Conservation (phyloP, 1,284 basidiomycete genomes). For the Malassezia vespertilionis region DNA sequence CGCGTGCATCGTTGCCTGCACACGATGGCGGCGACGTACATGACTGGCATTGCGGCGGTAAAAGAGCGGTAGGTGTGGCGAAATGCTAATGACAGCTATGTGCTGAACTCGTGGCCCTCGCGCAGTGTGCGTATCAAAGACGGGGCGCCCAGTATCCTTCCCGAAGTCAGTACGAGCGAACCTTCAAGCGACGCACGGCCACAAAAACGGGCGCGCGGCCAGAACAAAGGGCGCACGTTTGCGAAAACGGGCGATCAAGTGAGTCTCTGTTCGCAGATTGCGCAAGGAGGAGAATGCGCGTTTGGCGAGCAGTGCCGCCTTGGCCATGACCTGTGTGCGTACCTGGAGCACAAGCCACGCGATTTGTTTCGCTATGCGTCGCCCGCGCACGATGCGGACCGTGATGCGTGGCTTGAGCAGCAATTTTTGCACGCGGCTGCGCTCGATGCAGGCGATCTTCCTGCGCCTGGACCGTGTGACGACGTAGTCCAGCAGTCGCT, state of each 20-base stretch:
- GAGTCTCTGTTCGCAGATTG: constrained; percentile 6
- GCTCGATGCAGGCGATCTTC: background rate
- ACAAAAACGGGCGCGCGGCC: constrained; percentile 14
- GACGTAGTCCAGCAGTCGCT: constrained; percentile 51
- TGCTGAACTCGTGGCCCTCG: constrained; percentile 9
- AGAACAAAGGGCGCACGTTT: constrained; percentile 16
- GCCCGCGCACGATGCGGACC: background rate
- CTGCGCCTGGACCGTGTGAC: background rate
- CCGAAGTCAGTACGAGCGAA: no score
- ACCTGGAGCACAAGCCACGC: constrained; percentile 11
- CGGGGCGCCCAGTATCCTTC: no score
- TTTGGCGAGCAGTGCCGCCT: constrained; percentile 15
- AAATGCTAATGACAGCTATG: constrained; percentile 5
- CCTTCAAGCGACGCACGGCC: no score
- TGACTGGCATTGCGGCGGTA: constrained; percentile 15
- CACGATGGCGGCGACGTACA: constrained; percentile 1
- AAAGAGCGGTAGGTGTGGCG: constrained; percentile 6
- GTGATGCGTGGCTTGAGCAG: constrained; percentile 7
- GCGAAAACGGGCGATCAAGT: constrained; percentile 11
- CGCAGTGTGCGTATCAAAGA: constrained; percentile 4
- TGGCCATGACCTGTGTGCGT: constrained; percentile 14
- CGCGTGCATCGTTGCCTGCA: no score
- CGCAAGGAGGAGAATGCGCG: constrained; percentile 3
- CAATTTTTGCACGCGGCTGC: constrained; percentile 2
- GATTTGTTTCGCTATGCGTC: background rate